Evolutionary conservation across 1,284 basidiomycete species (phyloP).

Genomic region (Cryptococcus neoformans): DNA sequence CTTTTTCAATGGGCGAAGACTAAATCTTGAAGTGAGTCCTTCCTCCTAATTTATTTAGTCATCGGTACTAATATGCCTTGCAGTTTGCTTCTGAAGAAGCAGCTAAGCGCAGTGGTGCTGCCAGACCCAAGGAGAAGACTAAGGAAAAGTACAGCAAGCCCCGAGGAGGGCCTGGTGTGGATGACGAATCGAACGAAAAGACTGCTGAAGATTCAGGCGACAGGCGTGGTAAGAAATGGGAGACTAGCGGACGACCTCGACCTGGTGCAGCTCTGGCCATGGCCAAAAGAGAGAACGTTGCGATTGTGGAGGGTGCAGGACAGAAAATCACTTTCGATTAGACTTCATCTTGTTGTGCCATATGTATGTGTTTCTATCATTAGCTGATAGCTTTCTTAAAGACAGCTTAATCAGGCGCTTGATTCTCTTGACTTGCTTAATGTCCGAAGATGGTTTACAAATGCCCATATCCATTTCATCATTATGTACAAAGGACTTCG

Average conservation of each 20-base stretch:
- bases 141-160: conserved; percentile 5
- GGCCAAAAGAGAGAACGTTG: conserved; percentile 79
- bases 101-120: conserved; percentile 28
- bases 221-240: conserved; percentile 47
- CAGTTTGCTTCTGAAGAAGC: conserved; percentile 47
- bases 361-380: no score
- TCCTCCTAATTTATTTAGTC: conserved; percentile 9
- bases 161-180: conserved; percentile 5
- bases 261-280: conserved; percentile 88
- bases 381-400: no score
- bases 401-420: no score
- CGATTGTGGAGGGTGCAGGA: conserved; percentile 70
- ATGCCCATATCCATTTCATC: no score
- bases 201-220: conserved; percentile 12
- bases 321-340: conserved; percentile 74
- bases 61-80: neutral
- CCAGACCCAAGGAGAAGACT: conserved; percentile 2
- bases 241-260: conserved; percentile 57
- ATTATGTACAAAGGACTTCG: no score
- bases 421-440: no score
- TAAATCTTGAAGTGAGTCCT: conserved; percentile 70
- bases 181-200: conserved; percentile 14
- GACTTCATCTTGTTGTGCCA: neutral
- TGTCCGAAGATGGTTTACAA: no score
- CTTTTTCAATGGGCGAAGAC: conserved; percentile 73